Base-by-base conservation (phyloP, 805 yeast genomes). In the Saccharomycopsis sp. region DNA sequence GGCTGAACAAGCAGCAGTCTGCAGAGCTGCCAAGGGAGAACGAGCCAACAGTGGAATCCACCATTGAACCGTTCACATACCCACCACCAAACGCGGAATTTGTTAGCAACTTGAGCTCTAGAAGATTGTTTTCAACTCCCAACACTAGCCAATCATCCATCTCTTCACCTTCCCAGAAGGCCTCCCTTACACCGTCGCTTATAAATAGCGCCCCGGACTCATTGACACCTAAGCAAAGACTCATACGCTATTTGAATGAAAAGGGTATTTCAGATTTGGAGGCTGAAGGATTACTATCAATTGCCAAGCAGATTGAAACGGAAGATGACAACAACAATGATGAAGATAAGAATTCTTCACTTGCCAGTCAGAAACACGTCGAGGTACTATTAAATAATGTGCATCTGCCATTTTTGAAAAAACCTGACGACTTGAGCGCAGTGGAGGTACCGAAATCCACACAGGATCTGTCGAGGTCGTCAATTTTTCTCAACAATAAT, bases 241-340 rank as follows among this genome's bases (percentile, higher is more conserved):
- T 46, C 19, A 16, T 46, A 8, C 32, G 29, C 9, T 42, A 38
- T 23, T 22, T 46, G 21, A 22, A 42, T 17, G 38, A 36, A 5
- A 46, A 46, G 31, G 49, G 49, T 3, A 35, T 46, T 22, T 34
- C 46, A 4, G 44, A 46, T 17, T 30, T 42, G 3, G 49, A 46
- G 23, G 46, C 49, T 3, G 49, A 42, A 26, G 49, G 49, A n/a
- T 39, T 46, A 16, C 19, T 46, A 13, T 36, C 46, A 19, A 25
- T 46, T n/a, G 49, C 49, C 3, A 46, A 46, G 31, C 46, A 42
- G 7, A 40, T 43, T n/a, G 46, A 39, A n/a, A 41, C 3, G 15
- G 8, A 8, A 30, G n/a, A 10, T 8, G 12, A n/a, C 15, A 13
- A n/a, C 8, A 17, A 30, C 16, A 12, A 34, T 22, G 29, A 34